Evolutionary conservation across 1,284 basidiomycete species (phyloP), one percentile per base, ranked within the genome.

Genomic region (Jaminaea rosea): DNA sequence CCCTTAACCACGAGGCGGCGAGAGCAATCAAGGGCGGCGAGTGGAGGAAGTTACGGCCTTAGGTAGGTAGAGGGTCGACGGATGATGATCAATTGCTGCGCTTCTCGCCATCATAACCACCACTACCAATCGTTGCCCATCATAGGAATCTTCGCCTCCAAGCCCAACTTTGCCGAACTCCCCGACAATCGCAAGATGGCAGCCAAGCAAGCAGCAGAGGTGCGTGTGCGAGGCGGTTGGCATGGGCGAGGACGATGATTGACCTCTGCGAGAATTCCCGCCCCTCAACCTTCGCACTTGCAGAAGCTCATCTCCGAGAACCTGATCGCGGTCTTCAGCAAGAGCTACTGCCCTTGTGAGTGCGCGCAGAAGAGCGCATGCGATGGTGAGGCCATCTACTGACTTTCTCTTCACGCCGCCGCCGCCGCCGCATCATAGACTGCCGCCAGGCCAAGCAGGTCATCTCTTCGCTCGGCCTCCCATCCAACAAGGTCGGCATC

Each of bases 251-350:
- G 21, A 10, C 31, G 31, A 32, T 10, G 31, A n/a, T n/a, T n/a
- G n/a, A n/a, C n/a, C n/a, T n/a, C n/a, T n/a, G n/a, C n/a, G n/a
- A n/a, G n/a, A n/a, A n/a, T n/a, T 34, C 39, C 31, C 29, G 21
- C 10, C 6, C 10, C 41, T 5, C 28, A 8, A 23, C 21, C 19
- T 27, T 26, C 31, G 10, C 26, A 53, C 29, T 23, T 10, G 13
- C 24, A 70, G 48, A 55, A 67, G 44, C 64, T 72, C 52, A 76
- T 77, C 60, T 52, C 53, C 1, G 57, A 61, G 26, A 59, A 71
- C 53, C 59, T 67, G 39, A 53, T 75, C 31, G 75, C 73, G n/a
- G 65, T 77, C 23, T 77, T 77, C 57, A 67, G 61, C 59, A 77
- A 76, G 70, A 64, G 51, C 29, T 71, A 65, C 63, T 67, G 68